These are phyloP conservation scores for Ampelomyces quisqualis DNA, from an alignment of 2,329 filamentous ascomycete species.

Conservation along the genomic window DNA sequence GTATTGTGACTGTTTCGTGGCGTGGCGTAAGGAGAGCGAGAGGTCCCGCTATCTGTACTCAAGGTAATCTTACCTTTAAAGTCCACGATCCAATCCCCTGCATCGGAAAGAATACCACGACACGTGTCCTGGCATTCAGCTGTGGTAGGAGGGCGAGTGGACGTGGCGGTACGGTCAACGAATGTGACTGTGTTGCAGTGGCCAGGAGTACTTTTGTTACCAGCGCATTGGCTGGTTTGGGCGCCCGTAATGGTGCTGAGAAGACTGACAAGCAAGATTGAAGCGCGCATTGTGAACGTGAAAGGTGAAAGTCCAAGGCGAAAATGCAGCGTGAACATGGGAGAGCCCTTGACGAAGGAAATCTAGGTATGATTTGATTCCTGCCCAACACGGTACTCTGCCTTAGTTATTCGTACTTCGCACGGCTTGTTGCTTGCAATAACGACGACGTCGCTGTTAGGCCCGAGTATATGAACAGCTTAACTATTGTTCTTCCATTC, in stretches of 20 bases:
- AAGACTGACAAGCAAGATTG: conserved; percentile 2
- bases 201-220: conserved; percentile 9
- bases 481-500: no score
- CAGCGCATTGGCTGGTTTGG: conserved; percentile 9
- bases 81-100: conserved; percentile 23
- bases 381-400: no score
- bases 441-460: no score
- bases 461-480: no score
- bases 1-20: no score
- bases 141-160: conserved; percentile 9
- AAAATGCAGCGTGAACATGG: neutral
- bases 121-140: conserved; percentile 20
- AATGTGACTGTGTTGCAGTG: conserved; percentile 21
- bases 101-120: conserved; percentile 14
- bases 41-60: no score
- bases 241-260: conserved; percentile 2
- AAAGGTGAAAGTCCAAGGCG: neutral
- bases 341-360: no score
- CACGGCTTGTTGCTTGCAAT: no score
- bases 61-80: conserved; percentile 9
- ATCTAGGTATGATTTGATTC: no score
- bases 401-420: no score
- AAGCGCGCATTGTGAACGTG: neutral
- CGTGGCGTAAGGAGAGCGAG: no score
- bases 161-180: conserved; percentile 14